Percentiles rank a stretch among this genome's conserved stretches.
Conservation (phyloP, 2,329 filamentous ascomycete genomes). For the Fusarium citri region DNA sequence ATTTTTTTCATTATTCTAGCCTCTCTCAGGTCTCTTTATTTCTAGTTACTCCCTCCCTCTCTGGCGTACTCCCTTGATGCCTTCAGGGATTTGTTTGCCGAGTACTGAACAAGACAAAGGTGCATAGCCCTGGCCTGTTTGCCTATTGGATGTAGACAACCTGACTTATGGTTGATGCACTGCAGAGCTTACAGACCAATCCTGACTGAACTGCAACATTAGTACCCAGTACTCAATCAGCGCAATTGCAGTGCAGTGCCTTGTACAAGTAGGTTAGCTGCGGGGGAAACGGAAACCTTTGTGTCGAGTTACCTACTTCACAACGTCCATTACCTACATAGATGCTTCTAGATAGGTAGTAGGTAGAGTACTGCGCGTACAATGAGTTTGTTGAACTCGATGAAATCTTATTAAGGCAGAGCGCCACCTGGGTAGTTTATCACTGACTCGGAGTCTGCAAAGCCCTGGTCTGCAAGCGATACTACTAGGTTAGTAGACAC, state of each 20-base stretch:
- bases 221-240: background rate
- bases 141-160: background rate
- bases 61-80: background rate
- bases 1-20: background rate
- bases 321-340: background rate
- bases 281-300: background rate
- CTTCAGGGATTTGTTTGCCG: background rate
- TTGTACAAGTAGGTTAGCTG: constrained; percentile 1
- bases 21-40: background rate
- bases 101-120: background rate
- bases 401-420: background rate
- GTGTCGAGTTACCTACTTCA: background rate
- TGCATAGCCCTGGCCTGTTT: background rate
- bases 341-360: background rate
- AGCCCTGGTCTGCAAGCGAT: background rate
- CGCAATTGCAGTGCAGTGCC: constrained; percentile 3
- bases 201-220: background rate
- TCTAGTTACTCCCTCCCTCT: background rate
- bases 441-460: constrained; percentile 20
- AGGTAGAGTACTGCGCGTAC: background rate
- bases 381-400: background rate
- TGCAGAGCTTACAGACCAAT: constrained; percentile 4
- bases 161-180: background rate
- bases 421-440: background rate
- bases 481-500: background rate